phyloP scores from a whole-genome alignment of 2,329 filamentous ascomycete species.

The Thielaviopsis ethacetica region DNA sequence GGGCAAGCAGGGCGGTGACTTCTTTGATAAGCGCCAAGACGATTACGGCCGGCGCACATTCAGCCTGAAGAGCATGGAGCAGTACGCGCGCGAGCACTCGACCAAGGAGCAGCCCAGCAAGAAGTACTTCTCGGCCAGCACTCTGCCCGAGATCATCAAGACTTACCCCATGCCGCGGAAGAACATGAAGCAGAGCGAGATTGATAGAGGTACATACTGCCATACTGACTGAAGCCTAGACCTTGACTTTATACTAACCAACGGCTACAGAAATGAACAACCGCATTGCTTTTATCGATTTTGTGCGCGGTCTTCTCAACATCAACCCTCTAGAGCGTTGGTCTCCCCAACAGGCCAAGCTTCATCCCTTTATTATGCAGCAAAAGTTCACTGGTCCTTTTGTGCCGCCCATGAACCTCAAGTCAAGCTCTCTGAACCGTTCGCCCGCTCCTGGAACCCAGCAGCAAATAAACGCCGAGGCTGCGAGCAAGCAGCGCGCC shows the following conservation, averaged over 20 bases:
- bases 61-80: conserved; percentile 90
- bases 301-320: conserved; percentile 79
- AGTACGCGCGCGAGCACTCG: conserved; percentile 87
- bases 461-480: conserved; percentile 89
- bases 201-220: conserved; percentile 64
- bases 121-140: conserved; percentile 94
- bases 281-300: conserved; percentile 92
- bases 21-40: conserved; percentile 77
- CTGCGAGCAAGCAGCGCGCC: conserved; percentile 80
- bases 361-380: conserved; percentile 97
- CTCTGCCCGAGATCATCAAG: conserved; percentile 90
- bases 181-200: conserved; percentile 96
- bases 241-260: background rate
- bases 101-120: conserved; percentile 99
- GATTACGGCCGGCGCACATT: conserved; percentile 87
- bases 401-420: conserved; percentile 91
- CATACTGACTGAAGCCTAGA: background rate
- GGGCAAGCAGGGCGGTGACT: conserved; percentile 93
- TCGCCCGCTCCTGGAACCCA: conserved; percentile 87
- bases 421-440: conserved; percentile 67
- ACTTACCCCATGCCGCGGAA: conserved; percentile 97
- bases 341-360: conserved; percentile 93
- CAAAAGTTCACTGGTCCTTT: conserved; percentile 94
- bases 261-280: conserved; percentile 79
- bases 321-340: conserved; percentile 94